These are phyloP conservation scores for Pilaira anomala DNA, from an alignment of 192 early-diverging fungal species.

Conservation along the genomic window DNA sequence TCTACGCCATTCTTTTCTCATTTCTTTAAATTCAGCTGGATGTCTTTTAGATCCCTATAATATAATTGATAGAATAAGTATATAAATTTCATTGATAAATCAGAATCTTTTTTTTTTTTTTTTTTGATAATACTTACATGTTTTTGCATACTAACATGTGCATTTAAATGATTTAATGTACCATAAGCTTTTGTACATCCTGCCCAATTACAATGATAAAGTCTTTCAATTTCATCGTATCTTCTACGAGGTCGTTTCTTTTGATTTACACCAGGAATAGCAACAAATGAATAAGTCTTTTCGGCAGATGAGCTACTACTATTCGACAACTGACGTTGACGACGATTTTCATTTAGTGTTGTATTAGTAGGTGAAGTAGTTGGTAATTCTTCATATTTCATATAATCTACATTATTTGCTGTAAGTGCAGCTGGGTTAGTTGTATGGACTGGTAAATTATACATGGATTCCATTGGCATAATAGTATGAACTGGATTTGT, in stretches of 20 bases:
- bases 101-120: too few relatives aligned
- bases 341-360: background rate
- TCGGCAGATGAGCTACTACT: constrained; percentile 24
- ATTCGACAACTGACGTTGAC: constrained; percentile 10
- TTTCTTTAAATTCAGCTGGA: constrained; percentile 54
- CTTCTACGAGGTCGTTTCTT: constrained; percentile 57
- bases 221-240: constrained; percentile 65
- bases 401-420: too few relatives aligned
- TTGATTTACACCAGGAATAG: constrained; percentile 51
- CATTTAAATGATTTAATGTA: constrained; percentile 65
- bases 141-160: constrained; percentile 68
- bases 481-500: too few relatives aligned
- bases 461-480: too few relatives aligned
- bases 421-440: too few relatives aligned
- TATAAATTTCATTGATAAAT: background rate
- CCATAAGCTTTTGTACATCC: constrained; percentile 62
- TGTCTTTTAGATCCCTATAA: constrained; percentile 29
- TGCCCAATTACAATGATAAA: constrained; percentile 55
- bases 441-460: too few relatives aligned
- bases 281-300: constrained; percentile 52
- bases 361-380: too few relatives aligned
- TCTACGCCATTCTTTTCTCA: constrained; percentile 53
- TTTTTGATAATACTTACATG: constrained; percentile 44
- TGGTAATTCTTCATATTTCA: too few relatives aligned
- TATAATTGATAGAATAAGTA: constrained; percentile 9